Evolutionary conservation across 2,329 filamentous ascomycete genomes (phyloP), one percentile per base, ranked within the genome.

Genomic region (Penicillium sp.): DNA sequence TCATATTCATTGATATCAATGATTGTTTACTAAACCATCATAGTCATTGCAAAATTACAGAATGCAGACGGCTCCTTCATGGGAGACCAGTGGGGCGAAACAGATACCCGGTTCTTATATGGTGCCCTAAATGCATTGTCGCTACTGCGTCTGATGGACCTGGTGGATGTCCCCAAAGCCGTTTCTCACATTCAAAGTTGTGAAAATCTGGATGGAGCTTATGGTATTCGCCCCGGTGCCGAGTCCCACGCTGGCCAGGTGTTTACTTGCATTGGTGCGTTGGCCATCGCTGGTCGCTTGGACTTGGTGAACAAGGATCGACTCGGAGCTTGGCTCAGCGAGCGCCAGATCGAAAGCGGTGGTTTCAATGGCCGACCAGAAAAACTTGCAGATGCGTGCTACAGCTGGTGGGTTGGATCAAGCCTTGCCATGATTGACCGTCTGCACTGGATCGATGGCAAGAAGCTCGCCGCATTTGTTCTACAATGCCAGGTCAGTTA

Each of bases 381-480:
- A 78, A 99, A 99, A 80, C 79, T 90, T 61, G 93, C 96, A 73
- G 94, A 99, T 73, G 93, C 96, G 15, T 99, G 94, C 78, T 99
- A 99, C 78, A 96, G 91, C 73, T 99, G 94, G 94, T 99, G 94
- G 94, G 94, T 97, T 44, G 79, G 93, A 70, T 93, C 90, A 71
- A 96, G 93, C 73, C 79, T 99, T 65, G 88, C 89, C 45, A 97
- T 97, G 83, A 90, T 99, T 65, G 87, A 84, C 53, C 87, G 88
- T 55, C 83, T 92, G 53, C 90, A 97, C 73, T 99, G 94, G 94
- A 96, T 99, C 71, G 91, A 99, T 78, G 84, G 87, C 49, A 82
- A 87, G 57, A 90, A 90, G 70, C 83, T 99, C 67, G 83, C 87
- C 51, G 75, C 77, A 25, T 99, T 96, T 76, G 97, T 99, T 54